These are phyloP conservation scores for Sambucus nigra DNA, from an alignment of 129 eudicot genomes.

Conservation along the genomic window DNA sequence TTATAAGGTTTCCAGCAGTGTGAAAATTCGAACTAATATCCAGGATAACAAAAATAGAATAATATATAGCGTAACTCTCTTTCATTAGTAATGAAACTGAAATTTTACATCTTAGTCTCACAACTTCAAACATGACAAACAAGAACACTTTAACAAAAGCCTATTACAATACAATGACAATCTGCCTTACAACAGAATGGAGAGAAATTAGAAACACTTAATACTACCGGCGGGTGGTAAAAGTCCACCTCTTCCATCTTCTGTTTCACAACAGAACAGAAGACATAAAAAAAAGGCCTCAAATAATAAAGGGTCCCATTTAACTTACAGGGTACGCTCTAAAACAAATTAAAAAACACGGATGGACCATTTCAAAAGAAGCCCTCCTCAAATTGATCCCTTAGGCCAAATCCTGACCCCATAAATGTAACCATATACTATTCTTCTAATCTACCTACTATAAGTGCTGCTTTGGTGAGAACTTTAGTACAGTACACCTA, in stretches of 20 bases:
- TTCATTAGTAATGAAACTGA: constrained; percentile 1
- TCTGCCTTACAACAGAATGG: neutral
- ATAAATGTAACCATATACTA: neutral
- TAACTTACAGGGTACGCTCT: constrained; percentile 23
- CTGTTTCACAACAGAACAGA: constrained; percentile 22
- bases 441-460: neutral
- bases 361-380: constrained; percentile 33
- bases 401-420: constrained; percentile 8
- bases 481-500: neutral
- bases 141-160: neutral
- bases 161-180: constrained; percentile 2
- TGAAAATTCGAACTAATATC: too few relatives aligned
- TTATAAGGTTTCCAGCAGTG: too few relatives aligned
- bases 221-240: constrained; percentile 56
- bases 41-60: neutral
- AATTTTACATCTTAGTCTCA: neutral
- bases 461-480: neutral
- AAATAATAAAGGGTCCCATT: constrained; percentile 2
- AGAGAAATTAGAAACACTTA: neutral
- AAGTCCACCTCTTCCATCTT: constrained; percentile 55
- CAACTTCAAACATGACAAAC: constrained; percentile 1
- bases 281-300: constrained; percentile 15
- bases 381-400: constrained; percentile 23
- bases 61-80: neutral
- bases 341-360: neutral